Conservation (phyloP, 108 stramenopile genomes). For the Mayamaea pseudoterrestris region DNA sequence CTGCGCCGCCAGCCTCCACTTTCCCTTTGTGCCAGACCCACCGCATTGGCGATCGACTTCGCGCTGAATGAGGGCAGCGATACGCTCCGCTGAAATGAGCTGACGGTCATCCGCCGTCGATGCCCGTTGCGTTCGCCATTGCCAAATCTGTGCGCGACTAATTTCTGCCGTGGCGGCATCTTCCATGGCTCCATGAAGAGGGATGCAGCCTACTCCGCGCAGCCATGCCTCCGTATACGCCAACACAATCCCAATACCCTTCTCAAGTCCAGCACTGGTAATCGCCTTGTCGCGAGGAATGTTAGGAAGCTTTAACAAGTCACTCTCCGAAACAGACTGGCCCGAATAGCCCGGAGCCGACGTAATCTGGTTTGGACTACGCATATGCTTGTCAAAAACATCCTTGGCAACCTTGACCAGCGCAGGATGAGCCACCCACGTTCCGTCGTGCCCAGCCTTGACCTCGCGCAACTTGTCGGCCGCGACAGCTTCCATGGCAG, state of each 20-base stretch:
- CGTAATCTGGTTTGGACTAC: slow-evolving; percentile 70
- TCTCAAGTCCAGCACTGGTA: slow-evolving; percentile 52
- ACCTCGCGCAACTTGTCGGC: slow-evolving; percentile 86
- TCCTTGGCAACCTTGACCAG: slow-evolving; percentile 69
- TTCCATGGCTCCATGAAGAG: slow-evolving; percentile 86
- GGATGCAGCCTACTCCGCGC: slow-evolving; percentile 87
- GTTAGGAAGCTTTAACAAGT: slow-evolving; percentile 46
- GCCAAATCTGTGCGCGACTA: slow-evolving; percentile 87
- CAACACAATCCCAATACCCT: slow-evolving; percentile 78
- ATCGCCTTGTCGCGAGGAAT: slow-evolving; percentile 58
- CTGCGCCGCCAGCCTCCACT: slow-evolving; percentile 71
- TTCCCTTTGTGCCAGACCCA: slow-evolving; percentile 26
- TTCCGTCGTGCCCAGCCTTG: slow-evolving; percentile 85
- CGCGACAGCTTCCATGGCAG: slow-evolving; percentile 70
- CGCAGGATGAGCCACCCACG: slow-evolving; percentile 95
- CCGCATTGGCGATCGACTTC: slow-evolving; percentile 43
- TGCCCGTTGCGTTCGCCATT: slow-evolving; percentile 66
- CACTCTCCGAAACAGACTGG: slow-evolving; percentile 42
- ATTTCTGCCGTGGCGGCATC: slow-evolving; percentile 96
- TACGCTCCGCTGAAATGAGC: slow-evolving; percentile 42
- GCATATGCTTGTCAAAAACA: slow-evolving; percentile 88
- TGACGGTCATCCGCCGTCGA: slow-evolving; percentile 60
- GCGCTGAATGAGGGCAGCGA: slow-evolving; percentile 40
- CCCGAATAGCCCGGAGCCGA: slow-evolving; percentile 42
- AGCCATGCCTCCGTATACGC: slow-evolving; percentile 91